Base-by-base conservation (phyloP, 139 green algal species). In the Micractinium sp. region DNA sequence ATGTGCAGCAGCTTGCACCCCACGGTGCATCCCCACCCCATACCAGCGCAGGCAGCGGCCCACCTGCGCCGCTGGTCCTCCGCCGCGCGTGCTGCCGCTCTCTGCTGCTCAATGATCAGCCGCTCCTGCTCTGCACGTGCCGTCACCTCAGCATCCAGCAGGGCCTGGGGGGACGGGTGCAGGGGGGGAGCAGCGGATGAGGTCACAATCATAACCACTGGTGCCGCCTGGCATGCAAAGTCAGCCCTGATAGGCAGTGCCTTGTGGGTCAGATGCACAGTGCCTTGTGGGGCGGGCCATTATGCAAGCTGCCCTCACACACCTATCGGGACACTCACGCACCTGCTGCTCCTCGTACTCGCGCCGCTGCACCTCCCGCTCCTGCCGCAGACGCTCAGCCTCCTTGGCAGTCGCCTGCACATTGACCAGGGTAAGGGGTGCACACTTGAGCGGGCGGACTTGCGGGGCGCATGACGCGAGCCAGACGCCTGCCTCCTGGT, bases 301-400 rank as follows among this genome's bases (percentile, higher is more conserved):
- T 12, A 73, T 29, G 63, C 63, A 73, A 73, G 23, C 27, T 18
- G 23, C 71, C 25, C 71, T 3, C 71, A 3, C 71, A 39, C 16
- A 16, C 39, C 14, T 18, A 38, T 18, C 71, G 4, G 76, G 23
- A 22, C 0, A 1, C 67, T 0, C 41, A 1, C 74, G 29, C 75
- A 86, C 86, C 86, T 90, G 86, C 82, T 91, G 25, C 67, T 33
- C 53, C 47, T 92, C 90, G 35, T 92, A 92, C 27, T 78, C 81
- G 41, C 80, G 81, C 20, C 87, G 81, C 75, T 82, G 61, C 31
- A 31, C 63, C 29, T 92, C 90, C 9, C 60, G 36, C 61, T 87
- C 81, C 36, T 29, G n/a, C 38, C 31, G 75, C 38, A 90, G 3
- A n/a, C 81, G 80, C 60, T 85, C 82, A 19, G 87, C 80, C 29